Conservation (phyloP, 192 early-diverging fungal species). For the Backusella psychrophila region DNA sequence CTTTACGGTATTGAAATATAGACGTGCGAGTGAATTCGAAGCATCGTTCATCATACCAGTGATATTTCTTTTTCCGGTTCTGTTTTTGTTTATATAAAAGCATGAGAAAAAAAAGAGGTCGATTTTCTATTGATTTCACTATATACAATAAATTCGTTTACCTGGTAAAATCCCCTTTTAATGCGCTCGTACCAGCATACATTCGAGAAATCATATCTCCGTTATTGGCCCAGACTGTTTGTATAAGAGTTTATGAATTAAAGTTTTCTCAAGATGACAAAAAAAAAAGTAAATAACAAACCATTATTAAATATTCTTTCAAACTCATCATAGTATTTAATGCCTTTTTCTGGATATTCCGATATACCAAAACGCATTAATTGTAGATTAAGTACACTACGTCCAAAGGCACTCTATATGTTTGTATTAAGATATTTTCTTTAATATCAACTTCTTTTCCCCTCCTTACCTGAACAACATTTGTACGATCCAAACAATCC, state of each 20-base stretch:
- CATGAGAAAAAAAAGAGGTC: not conserved
- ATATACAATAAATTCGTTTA: not conserved
- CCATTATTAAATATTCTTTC: slow-evolving; percentile 61
- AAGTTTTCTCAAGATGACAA: not conserved
- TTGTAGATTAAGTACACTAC: slow-evolving; percentile 63
- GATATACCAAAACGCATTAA: slow-evolving; percentile 67
- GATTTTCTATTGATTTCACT: not conserved
- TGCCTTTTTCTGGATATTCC: slow-evolving; percentile 60
- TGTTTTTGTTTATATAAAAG: not conserved
- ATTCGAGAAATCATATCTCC: slow-evolving; percentile 76
- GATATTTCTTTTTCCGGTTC: slow-evolving; percentile 70
- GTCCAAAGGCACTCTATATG: slow-evolving; percentile 56
- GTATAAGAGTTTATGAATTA: not conserved
- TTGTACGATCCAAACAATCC: slow-evolving; percentile 98
- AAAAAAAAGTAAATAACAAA: not conserved
- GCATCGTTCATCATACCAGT: slow-evolving; percentile 73
- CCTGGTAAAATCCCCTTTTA: slow-evolving; percentile 78
- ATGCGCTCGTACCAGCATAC: slow-evolving; percentile 76
- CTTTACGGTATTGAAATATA: slow-evolving; percentile 75
- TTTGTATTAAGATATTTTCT: not conserved
- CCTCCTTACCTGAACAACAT: slow-evolving; percentile 64
- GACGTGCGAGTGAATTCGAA: slow-evolving; percentile 69
- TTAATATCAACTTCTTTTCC: not conserved
- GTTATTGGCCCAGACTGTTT: slow-evolving; percentile 74
- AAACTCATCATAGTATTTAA: slow-evolving; percentile 61